A percentile compares a stretch with the other conserved stretches of the same genome.
These are phyloP conservation scores for Boletus pseudopeckii DNA, from an alignment of 768 basidiomycete species.

Conservation along the genomic window DNA sequence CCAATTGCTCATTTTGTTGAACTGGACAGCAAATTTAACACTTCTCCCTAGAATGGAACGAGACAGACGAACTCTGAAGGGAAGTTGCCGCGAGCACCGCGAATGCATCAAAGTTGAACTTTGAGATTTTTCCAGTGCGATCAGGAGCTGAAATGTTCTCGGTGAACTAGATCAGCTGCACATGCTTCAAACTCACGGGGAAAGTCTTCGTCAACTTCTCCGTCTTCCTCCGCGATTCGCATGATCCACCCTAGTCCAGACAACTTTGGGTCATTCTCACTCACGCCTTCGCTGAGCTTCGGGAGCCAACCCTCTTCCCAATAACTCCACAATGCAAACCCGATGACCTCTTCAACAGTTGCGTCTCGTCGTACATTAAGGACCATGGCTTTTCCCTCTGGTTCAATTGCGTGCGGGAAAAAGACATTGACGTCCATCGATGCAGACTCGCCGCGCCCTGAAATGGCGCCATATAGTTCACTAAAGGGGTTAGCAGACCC, in stretches of 20 bases:
- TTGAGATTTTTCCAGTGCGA: slow-evolving; percentile 76
- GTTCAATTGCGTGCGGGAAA: slow-evolving; percentile 76
- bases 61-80: slow-evolving; percentile 53
- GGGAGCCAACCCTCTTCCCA: slow-evolving; percentile 88
- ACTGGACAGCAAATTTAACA: slow-evolving; percentile 34
- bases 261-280: slow-evolving; percentile 61
- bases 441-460: slow-evolving; percentile 67
- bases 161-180: neutral
- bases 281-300: slow-evolving; percentile 64
- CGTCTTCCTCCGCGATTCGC: slow-evolving; percentile 93
- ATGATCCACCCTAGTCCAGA: slow-evolving; percentile 89
- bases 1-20: slow-evolving; percentile 76
- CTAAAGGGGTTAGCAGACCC: slow-evolving; percentile 79
- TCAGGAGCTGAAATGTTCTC: slow-evolving; percentile 70
- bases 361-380: slow-evolving; percentile 83
- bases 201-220: slow-evolving; percentile 98
- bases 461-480: slow-evolving; percentile 81
- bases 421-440: slow-evolving; percentile 69
- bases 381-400: slow-evolving; percentile 58
- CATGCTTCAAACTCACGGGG: slow-evolving; percentile 63
- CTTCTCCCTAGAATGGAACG: neutral
- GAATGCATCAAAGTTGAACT: slow-evolving; percentile 88
- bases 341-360: slow-evolving; percentile 93
- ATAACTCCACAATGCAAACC: slow-evolving; percentile 87
- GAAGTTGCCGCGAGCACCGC: slow-evolving; percentile 78